Evolutionary conservation across 345 rosid species (phyloP).

Genomic region (Boechera divaricarpa): DNA sequence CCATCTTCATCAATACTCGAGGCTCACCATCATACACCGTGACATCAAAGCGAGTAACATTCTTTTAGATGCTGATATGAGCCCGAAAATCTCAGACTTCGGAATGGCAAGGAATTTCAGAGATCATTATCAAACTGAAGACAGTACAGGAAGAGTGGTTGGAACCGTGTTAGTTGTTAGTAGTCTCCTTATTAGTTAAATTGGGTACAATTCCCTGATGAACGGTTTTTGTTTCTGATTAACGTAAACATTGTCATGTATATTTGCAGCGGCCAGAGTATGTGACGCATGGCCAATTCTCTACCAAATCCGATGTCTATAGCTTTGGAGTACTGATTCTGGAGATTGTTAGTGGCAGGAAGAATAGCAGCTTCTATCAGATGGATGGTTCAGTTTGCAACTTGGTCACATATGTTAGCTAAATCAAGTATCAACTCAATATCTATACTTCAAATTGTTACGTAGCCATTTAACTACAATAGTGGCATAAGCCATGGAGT

Average conservation of each 20-base stretch:
- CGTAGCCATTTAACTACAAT: too few species aligned
- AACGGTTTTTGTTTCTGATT: neutral
- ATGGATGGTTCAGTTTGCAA: conserved; percentile 6
- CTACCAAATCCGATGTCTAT: conserved; percentile 46
- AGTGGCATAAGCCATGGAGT: too few species aligned
- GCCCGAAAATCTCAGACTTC: conserved; percentile 27
- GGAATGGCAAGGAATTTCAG: conserved; percentile 30
- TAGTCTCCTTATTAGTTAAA: neutral
- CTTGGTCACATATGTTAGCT: neutral
- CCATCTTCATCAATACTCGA: conserved; percentile 37
- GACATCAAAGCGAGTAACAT: conserved; percentile 37
- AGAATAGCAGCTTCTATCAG: conserved; percentile 34
- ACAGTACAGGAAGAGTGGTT: conserved; percentile 32
- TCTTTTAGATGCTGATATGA: conserved; percentile 30
- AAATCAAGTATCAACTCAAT: neutral
- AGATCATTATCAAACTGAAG: conserved; percentile 34
- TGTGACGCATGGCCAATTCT: conserved; percentile 34
- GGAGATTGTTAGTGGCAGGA: conserved; percentile 47
- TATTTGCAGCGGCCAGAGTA: conserved; percentile 48
- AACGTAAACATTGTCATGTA: neutral
- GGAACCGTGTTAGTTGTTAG: conserved; percentile 29
- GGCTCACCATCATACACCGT: conserved; percentile 39
- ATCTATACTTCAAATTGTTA: too few species aligned
- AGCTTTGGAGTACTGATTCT: conserved; percentile 48
- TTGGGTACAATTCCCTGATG: neutral